phyloP scores from a whole-genome alignment of 768 basidiomycete species.

The Mycena venus region DNA sequence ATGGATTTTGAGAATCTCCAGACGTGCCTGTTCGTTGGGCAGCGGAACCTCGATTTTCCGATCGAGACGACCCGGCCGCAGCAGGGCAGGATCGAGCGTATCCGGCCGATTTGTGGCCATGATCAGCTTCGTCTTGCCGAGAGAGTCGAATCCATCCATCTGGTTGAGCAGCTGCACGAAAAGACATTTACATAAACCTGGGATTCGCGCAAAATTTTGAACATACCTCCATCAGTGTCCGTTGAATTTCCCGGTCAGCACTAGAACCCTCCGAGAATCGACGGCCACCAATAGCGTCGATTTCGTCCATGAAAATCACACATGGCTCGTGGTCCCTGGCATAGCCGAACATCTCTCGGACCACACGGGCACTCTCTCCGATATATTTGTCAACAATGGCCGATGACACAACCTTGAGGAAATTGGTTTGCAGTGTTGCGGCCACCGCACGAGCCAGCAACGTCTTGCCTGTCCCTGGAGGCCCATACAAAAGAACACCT shows the following conservation, averaged over 20 bases:
- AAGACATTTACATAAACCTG: neutral
- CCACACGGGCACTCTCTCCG: constrained; percentile 95
- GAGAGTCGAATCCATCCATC: constrained; percentile 99
- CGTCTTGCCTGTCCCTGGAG: constrained; percentile 99
- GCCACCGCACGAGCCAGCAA: constrained; percentile 94
- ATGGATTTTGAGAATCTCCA: constrained; percentile 99
- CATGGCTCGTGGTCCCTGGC: constrained; percentile 98
- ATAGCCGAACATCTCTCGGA: constrained; percentile 99
- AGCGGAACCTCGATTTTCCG: constrained; percentile 98
- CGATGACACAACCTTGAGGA: constrained; percentile 98
- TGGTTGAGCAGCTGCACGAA: constrained; percentile 88
- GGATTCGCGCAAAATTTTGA: neutral
- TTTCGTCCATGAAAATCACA: constrained; percentile 99
- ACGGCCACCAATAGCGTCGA: constrained; percentile 96
- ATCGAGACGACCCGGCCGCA: constrained; percentile 96
- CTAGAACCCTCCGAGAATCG: constrained; percentile 94
- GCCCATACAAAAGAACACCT: constrained; percentile 97
- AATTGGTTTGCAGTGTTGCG: constrained; percentile 94
- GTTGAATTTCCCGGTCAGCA: constrained; percentile 98
- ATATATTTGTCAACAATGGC: constrained; percentile 99
- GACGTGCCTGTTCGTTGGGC: constrained; percentile 95
- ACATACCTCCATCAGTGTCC: constrained; percentile 93
- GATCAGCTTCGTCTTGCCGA: constrained; percentile 96
- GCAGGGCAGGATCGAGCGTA: constrained; percentile 95
- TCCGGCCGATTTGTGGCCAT: constrained; percentile 99